These are phyloP conservation scores for Leptodontidium sp. DNA, from an alignment of 2,329 filamentous ascomycete genomes.

Conservation along the genomic window DNA sequence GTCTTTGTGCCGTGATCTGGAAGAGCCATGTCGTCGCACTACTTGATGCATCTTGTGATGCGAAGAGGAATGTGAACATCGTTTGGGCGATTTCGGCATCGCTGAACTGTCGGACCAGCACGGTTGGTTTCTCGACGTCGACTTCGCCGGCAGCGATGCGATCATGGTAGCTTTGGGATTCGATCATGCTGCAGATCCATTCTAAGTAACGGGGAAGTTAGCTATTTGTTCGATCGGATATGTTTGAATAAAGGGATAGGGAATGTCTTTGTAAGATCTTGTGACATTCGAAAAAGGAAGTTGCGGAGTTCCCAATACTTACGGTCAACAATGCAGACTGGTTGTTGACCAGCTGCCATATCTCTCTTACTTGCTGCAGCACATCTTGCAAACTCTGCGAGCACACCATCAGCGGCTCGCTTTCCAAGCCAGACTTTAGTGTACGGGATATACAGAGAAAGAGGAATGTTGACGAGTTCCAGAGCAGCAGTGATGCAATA, in stretches of 20 bases:
- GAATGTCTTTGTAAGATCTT: too few relatives aligned
- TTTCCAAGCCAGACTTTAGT: conserved; percentile 82
- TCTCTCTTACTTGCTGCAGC: conserved; percentile 75
- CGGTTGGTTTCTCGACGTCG: conserved; percentile 53
- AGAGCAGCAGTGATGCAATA: conserved; percentile 80
- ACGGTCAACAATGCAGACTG: conserved; percentile 78
- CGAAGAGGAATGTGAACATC: conserved; percentile 62
- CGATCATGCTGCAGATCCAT: conserved; percentile 78
- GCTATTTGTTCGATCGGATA: too few relatives aligned
- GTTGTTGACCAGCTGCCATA: conserved; percentile 73
- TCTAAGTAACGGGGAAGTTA: neutral
- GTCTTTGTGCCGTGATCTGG: conserved; percentile 59
- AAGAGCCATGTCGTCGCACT: conserved; percentile 62
- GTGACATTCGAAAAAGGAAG: neutral
- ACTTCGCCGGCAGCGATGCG: conserved; percentile 65
- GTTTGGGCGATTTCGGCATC: conserved; percentile 59
- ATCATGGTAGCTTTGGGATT: conserved; percentile 72
- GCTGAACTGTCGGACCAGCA: conserved; percentile 59
- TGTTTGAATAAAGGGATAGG: too few relatives aligned
- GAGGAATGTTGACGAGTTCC: conserved; percentile 80
- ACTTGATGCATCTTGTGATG: conserved; percentile 61
- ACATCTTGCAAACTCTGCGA: conserved; percentile 74
- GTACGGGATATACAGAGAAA: conserved; percentile 74
- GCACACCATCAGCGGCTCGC: conserved; percentile 75
- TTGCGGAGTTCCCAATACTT: neutral